Evolutionary conservation across 257 asterid genomes (phyloP).

Genomic region (Nicotiana tabacum): DNA sequence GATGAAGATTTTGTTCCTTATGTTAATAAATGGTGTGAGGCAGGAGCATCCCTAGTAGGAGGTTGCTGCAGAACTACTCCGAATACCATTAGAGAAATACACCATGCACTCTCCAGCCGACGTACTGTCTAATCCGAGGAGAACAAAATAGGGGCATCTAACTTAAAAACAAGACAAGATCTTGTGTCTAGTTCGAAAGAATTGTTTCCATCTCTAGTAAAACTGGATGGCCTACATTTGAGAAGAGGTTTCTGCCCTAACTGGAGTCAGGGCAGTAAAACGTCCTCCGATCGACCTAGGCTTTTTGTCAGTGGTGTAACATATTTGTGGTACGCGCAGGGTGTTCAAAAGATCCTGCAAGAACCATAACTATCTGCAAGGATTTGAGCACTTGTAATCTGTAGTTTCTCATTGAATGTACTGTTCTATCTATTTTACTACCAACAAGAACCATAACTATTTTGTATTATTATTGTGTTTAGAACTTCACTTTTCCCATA

Average conservation of each 20-base stretch:
- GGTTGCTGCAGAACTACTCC: constrained; percentile 96
- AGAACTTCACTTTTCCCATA: neutral
- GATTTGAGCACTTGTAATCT: neutral
- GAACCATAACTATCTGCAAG: neutral
- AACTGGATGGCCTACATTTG: neutral
- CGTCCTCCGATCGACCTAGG: neutral
- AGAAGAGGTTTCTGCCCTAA: constrained; percentile 1
- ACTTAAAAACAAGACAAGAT: neutral
- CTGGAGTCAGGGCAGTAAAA: neutral
- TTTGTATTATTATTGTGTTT: neutral
- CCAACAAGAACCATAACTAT: neutral
- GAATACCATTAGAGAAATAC: constrained; percentile 52
- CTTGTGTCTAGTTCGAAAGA: neutral
- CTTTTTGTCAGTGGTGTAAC: neutral
- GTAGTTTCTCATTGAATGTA: neutral
- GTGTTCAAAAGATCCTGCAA: neutral
- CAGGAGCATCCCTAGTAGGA: constrained; percentile 81
- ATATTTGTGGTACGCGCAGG: constrained; percentile 1
- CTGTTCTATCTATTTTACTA: neutral
- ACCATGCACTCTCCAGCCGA: constrained; percentile 32
- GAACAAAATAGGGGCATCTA: neutral
- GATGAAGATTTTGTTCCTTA: constrained; percentile 73
- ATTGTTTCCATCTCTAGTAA: neutral
- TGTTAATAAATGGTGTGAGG: constrained; percentile 74
- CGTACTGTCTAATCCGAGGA: neutral